Evolutionary conservation across 2,329 filamentous ascomycete species (phyloP), one percentile per base, ranked within the genome.

Genomic region (Stachybotrys chartarum): DNA sequence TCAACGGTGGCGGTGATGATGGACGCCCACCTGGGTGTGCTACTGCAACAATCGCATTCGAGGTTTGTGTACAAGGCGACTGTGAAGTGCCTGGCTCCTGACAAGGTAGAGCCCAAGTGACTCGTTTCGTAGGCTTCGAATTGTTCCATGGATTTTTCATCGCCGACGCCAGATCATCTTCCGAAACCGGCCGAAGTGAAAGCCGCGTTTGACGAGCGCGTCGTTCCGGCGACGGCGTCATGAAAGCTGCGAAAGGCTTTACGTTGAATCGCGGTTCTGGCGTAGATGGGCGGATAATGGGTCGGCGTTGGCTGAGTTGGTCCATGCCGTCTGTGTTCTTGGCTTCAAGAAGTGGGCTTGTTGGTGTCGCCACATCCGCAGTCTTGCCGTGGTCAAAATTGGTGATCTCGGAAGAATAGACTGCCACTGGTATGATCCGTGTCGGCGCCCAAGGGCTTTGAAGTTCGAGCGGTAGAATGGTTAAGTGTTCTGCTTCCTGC

Each of bases 201-300:
- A 57, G 52, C 16, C 54, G 59, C 7, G 45, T 54, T 57, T 56
- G 49, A 30, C 57, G 59, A 31, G 62, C 58, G 14, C 58, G 60
- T n/a, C 61, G 68, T 46, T 73, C 69, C 1, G 79, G 76, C 0
- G 78, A 79, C 1, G 77, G 75, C 1, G 77, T 77, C 61, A 79
- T 75, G 62, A 82, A 82, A 1, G 75, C 74, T 1, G 77, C 72
- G 61, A 83, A 82, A 0, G 78, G 74, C 58, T 78, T 80, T 60
- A 81, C 70, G 0, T 75, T 75, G 32, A 80, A 70, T 5, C 74
- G 73, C 14, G 76, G 72, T 52, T 81, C 76, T 6, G 78, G 75
- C 0, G 76, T 78, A 2, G 69, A 68, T 35, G 71, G 60, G 56
- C 66, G 62, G 24, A 24, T 24, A 24, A 24, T 24, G 24, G 24